Evolutionary conservation across 225 moss, liverwort and hornwort species (phyloP).

Genomic region (Marchantia paleacea): DNA sequence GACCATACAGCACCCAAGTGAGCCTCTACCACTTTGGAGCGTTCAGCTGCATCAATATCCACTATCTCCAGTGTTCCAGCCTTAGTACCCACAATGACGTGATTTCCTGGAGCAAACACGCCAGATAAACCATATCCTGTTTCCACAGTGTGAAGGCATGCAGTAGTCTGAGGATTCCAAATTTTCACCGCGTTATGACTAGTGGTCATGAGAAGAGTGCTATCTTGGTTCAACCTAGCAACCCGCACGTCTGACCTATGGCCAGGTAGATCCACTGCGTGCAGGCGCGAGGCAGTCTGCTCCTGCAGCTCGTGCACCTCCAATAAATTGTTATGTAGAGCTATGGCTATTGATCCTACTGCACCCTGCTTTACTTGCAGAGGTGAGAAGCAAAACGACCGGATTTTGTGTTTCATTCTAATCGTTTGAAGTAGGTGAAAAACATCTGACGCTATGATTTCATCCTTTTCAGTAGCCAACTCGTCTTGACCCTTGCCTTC

Average conservation of each 20-base stretch:
- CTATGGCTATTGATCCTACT: constrained; percentile 61
- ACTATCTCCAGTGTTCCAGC: constrained; percentile 82
- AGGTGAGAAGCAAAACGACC: constrained; percentile 83
- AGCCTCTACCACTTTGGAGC: constrained; percentile 71
- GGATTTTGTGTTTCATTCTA: constrained; percentile 76
- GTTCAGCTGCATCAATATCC: constrained; percentile 75
- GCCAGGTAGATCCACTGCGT: constrained; percentile 79
- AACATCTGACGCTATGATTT: constrained; percentile 65
- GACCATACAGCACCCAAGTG: constrained; percentile 96
- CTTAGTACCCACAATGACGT: constrained; percentile 88
- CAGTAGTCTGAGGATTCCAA: constrained; percentile 86
- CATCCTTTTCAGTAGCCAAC: constrained; percentile 31
- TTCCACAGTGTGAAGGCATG: constrained; percentile 83
- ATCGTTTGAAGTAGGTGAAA: constrained; percentile 69
- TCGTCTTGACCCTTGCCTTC: constrained; percentile 35
- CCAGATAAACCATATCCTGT: constrained; percentile 90
- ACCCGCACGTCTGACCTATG: constrained; percentile 91
- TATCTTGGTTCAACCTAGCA: constrained; percentile 68
- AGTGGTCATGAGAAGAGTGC: constrained; percentile 76
- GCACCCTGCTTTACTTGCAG: constrained; percentile 67
- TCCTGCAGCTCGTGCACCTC: constrained; percentile 78
- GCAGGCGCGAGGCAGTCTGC: constrained; percentile 53
- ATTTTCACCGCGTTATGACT: constrained; percentile 98
- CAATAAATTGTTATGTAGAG: constrained; percentile 74
- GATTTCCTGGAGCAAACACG: constrained; percentile 73